These are phyloP conservation scores for Candida nanaspora DNA, from an alignment of 805 yeast species.

Conservation along the genomic window DNA sequence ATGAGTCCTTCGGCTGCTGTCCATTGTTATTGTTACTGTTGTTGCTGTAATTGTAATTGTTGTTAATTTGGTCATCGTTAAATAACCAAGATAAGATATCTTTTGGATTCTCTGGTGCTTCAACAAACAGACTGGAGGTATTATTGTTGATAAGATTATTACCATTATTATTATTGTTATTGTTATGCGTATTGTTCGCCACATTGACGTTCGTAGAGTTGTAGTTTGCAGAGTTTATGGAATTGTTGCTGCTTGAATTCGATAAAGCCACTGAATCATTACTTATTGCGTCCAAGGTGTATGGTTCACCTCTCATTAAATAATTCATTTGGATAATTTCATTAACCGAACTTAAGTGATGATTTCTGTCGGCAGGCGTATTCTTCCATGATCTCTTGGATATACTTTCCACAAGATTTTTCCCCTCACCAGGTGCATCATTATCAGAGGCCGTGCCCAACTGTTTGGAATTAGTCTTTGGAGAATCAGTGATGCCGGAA, in stretches of 20 bases:
- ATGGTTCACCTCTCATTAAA: slow-evolving; percentile 2
- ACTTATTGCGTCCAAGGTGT: neutral
- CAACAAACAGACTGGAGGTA: neutral
- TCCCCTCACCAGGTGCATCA: neutral
- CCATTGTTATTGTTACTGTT: neutral
- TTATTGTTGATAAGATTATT: neutral
- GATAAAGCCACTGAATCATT: no score
- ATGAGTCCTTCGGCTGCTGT: neutral
- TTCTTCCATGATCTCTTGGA: neutral
- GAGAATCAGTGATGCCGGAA: no score
- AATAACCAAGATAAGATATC: neutral
- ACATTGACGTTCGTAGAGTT: no score
- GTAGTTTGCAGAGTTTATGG: no score
- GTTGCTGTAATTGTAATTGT: neutral
- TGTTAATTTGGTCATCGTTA: neutral
- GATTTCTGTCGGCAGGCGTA: slow-evolving; percentile 1
- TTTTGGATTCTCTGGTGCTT: neutral
- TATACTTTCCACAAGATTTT: neutral
- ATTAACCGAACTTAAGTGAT: slow-evolving; percentile 13
- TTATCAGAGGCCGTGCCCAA: no score
- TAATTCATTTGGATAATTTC: slow-evolving; percentile 14
- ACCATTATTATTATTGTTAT: neutral
- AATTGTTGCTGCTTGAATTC: no score
- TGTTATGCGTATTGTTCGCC: no score
- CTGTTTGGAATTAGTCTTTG: no score